Conservation (phyloP, 2,329 filamentous ascomycete genomes). For the Venturia aucupariae region DNA sequence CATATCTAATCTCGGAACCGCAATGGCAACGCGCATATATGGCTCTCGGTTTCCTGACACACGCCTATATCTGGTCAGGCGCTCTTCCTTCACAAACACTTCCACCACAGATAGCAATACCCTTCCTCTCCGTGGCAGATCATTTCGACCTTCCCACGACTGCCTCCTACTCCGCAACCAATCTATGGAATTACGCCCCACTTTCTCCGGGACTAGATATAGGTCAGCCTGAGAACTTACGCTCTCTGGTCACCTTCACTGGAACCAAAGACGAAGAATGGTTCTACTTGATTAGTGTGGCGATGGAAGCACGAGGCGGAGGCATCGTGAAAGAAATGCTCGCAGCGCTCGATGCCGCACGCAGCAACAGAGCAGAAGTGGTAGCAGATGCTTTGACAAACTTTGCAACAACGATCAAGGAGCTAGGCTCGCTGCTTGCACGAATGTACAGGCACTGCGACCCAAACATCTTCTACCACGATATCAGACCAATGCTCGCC, state of each 20-base stretch:
- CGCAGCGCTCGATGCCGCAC: conserved; percentile 37
- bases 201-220: conserved; percentile 21
- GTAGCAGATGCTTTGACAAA: conserved; percentile 32
- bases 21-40: conserved; percentile 79
- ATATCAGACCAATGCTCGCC: conserved; percentile 42
- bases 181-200: conserved; percentile 26
- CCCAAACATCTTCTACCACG: conserved; percentile 42
- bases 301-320: conserved; percentile 43
- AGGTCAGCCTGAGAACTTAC: conserved; percentile 24
- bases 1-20: conserved; percentile 61
- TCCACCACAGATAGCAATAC: conserved; percentile 24
- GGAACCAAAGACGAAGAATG: conserved; percentile 28
- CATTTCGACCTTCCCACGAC: conserved; percentile 27
- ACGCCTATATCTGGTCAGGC: conserved; percentile 75
- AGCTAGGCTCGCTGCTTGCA: conserved; percentile 34
- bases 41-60: conserved; percentile 61
- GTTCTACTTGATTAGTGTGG: conserved; percentile 44
- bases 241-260: conserved; percentile 24
- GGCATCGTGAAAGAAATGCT: conserved; percentile 38
- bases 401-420: conserved; percentile 33
- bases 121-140: conserved; percentile 23
- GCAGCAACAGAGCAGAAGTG: conserved; percentile 26
- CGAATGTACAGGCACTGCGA: conserved; percentile 43
- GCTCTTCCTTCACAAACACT: conserved; percentile 19
- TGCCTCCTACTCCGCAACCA: conserved; percentile 27